Base-by-base conservation (phyloP, 345 rosid genomes). In the Angophora floribunda region DNA sequence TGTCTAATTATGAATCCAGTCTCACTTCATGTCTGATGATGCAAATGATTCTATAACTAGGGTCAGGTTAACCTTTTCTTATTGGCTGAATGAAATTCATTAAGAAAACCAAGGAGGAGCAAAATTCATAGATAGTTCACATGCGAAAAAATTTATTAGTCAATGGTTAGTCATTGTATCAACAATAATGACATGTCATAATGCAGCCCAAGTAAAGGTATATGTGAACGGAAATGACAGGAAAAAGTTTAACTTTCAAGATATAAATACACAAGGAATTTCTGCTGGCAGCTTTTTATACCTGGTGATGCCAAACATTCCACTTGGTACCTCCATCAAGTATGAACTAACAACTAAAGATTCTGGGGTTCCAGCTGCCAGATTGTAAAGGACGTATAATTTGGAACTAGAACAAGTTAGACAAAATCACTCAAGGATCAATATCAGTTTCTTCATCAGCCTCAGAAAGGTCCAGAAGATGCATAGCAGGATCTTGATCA, bases 401-500 rank as follows among this genome's bases (percentile, higher is more conserved):
- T 52, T 17, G 24, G 59, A 53, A 53, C 59, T 19, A 19, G 24
- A 17, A 16, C 59, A 59, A 26, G 30, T 53, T 59, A 59, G 65
- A 26, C 6, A 26, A 59, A 59, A 26, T 59, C n/a, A 59, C 67
- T 59, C 30, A 11, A 26, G 12, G 28, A 55, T 55, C 61, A 55
- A 55, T 55, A 28, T 9, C 11, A 55, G 2, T 55, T 55, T 55
- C 61, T 55, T 55, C 61, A 55, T 22, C 61, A 55, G 61, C 61
- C 61, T 55, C 61, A 4, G 13, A 55, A 3, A 90, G 92, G 85
- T 95, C 96, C 90, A 96, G 89, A 87, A 96, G 91, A n/a, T n/a
- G 94, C 94, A 91, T 95, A 52, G 96, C 96, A 30, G 99, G 98
- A 94, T 96, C 99, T 95, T 96, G 99, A 92, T 97, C 96, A 89